Percentiles rank a stretch among this genome's conserved stretches.
These are phyloP conservation scores for Epichloe aotearoae DNA, from an alignment of 2,329 filamentous ascomycete species.

Conservation along the genomic window DNA sequence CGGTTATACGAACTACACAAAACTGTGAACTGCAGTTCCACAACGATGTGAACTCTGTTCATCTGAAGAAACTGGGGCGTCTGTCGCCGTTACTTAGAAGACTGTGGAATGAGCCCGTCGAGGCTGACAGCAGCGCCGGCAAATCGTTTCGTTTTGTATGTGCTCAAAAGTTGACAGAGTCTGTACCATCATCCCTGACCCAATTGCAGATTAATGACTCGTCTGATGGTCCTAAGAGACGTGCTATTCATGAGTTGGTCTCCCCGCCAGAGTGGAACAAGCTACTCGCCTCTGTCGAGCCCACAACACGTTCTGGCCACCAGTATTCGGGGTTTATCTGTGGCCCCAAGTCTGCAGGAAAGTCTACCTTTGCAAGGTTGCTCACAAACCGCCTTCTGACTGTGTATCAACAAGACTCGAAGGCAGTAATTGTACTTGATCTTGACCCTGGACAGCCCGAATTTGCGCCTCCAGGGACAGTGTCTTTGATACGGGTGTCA, in stretches of 20 bases:
- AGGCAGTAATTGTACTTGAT: constrained; percentile 43
- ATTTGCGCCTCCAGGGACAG: constrained; percentile 53
- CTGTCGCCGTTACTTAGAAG: constrained; percentile 54
- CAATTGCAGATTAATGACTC: constrained; percentile 36
- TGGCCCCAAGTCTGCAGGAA: constrained; percentile 60
- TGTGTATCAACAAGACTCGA: constrained; percentile 8
- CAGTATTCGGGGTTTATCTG: constrained; percentile 43
- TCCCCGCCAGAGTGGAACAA: constrained; percentile 49
- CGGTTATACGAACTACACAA: constrained; percentile 45
- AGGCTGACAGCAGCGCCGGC: constrained; percentile 9
- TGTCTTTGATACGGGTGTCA: constrained; percentile 51
- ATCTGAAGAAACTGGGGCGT: constrained; percentile 39
- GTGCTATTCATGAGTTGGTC: constrained; percentile 38
- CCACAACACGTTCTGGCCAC: constrained; percentile 16
- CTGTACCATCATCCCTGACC: constrained; percentile 11
- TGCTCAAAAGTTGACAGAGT: not conserved
- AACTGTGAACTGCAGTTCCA: constrained; percentile 41
- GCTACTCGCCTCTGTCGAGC: constrained; percentile 34
- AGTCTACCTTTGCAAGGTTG: constrained; percentile 59
- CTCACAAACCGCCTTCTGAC: constrained; percentile 56
- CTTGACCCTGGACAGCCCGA: constrained; percentile 69
- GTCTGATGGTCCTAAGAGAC: constrained; percentile 35
- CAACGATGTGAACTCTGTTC: constrained; percentile 33
- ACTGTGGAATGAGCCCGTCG: constrained; percentile 45
- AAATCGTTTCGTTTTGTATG: constrained; percentile 39